Evolutionary conservation across 2,329 filamentous ascomycete genomes (phyloP).

Genomic region (Chlorencoelia australis): DNA sequence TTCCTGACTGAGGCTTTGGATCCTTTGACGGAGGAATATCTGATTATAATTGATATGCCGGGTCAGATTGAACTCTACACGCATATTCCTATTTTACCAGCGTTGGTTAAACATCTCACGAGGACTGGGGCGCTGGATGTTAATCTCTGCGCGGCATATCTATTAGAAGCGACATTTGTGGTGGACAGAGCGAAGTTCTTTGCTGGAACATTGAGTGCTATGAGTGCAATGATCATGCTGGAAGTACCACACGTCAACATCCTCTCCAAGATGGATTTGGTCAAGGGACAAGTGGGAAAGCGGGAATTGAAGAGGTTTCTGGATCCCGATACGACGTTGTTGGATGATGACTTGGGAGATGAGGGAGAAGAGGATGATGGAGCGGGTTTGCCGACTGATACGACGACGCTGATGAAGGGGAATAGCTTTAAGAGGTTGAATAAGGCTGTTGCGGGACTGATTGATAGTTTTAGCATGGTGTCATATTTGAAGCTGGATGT

Average conservation of each 20-base stretch:
- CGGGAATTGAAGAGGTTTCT: slow-evolving; percentile 84
- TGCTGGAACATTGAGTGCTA: slow-evolving; percentile 85
- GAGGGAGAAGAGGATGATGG: slow-evolving; percentile 36
- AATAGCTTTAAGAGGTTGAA: slow-evolving; percentile 76
- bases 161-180: slow-evolving; percentile 92
- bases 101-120: slow-evolving; percentile 71
- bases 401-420: slow-evolving; percentile 68
- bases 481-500: slow-evolving; percentile 86
- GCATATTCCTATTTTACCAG: slow-evolving; percentile 84
- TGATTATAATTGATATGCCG: slow-evolving; percentile 98
- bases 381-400: slow-evolving; percentile 45
- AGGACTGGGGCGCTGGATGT: slow-evolving; percentile 75
- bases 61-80: slow-evolving; percentile 98
- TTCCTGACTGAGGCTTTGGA: slow-evolving; percentile 82
- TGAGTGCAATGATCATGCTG: slow-evolving; percentile 98
- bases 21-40: slow-evolving; percentile 81
- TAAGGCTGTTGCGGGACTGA: slow-evolving; percentile 76
- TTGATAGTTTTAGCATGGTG: slow-evolving; percentile 97
- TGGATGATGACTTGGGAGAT: slow-evolving; percentile 56
- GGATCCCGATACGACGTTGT: slow-evolving; percentile 70
- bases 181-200: slow-evolving; percentile 97
- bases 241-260: slow-evolving; percentile 96
- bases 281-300: slow-evolving; percentile 80
- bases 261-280: slow-evolving; percentile 93
- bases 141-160: slow-evolving; percentile 83